Evolutionary conservation across 768 basidiomycete genomes (phyloP).

Genomic region (Boletales sp.): DNA sequence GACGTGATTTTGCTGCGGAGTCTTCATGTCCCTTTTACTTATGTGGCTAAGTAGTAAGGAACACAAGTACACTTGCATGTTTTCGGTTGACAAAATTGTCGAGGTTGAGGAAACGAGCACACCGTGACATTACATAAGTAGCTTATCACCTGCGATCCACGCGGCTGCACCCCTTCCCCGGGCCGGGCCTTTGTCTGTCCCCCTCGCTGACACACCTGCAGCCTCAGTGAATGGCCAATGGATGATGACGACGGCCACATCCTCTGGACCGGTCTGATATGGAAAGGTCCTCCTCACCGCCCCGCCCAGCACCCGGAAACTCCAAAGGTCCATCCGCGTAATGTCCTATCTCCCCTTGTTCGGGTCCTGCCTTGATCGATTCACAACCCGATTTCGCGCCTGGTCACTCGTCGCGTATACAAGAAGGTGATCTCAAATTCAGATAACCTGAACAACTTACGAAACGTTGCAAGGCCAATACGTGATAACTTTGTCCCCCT

Average conservation of each 20-base stretch:
- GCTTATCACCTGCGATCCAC: constrained; percentile 78
- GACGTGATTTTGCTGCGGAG: constrained; percentile 28
- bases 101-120: too few species aligned
- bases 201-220: constrained; percentile 15
- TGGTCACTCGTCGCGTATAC: constrained; percentile 67
- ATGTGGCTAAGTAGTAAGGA: constrained; percentile 13
- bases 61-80: too few species aligned
- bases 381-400: constrained; percentile 84
- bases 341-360: constrained; percentile 11
- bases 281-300: constrained; percentile 57
- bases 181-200: constrained; percentile 84
- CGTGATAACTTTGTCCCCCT: constrained; percentile 64
- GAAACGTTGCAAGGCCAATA: constrained; percentile 90
- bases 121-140: constrained; percentile 32
- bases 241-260: constrained; percentile 94
- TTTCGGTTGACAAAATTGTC: too few species aligned
- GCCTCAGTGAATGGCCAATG: constrained; percentile 86
- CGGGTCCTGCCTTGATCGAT: constrained; percentile 55
- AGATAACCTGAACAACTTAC: constrained; percentile 89
- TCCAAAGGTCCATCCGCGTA: too few species aligned
- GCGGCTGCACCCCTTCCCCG: constrained; percentile 76
- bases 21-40: constrained; percentile 25
- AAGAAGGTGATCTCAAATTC: too few species aligned
- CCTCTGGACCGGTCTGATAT: constrained; percentile 82
- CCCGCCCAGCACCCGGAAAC: too few species aligned